A percentile compares a stretch with the other conserved stretches of the same genome.
Conservation (phyloP, 768 basidiomycete species). For the Phylloporus sp. region DNA sequence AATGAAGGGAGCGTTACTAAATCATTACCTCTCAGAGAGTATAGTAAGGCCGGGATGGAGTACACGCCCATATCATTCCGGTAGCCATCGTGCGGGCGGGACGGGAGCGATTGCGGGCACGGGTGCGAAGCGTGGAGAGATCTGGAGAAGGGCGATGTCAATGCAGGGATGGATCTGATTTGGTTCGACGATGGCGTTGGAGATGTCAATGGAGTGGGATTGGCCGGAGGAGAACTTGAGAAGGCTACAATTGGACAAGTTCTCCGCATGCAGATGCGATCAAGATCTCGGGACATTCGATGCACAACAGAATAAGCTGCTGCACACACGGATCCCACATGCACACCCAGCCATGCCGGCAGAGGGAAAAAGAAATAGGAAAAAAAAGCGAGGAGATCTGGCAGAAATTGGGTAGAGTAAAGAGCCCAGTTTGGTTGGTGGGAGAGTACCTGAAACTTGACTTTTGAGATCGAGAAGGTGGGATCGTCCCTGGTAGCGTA, state of each 20-base stretch:
- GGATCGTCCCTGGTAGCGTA: slow-evolving; percentile 37
- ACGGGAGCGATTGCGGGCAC: slow-evolving; percentile 29
- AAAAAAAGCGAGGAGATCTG: slow-evolving; percentile 18
- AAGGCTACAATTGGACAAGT: slow-evolving; percentile 21
- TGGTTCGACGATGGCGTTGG: slow-evolving; percentile 32
- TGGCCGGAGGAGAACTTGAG: slow-evolving; percentile 27
- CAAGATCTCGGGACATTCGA: slow-evolving; percentile 23
- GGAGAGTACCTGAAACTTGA: slow-evolving; percentile 35
- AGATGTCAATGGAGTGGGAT: slow-evolving; percentile 30
- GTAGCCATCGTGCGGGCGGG: slow-evolving; percentile 29
- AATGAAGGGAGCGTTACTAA: slow-evolving; percentile 36
- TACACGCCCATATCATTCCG: slow-evolving; percentile 33
- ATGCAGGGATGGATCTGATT: slow-evolving; percentile 18
- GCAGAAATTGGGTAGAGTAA: slow-evolving; percentile 25
- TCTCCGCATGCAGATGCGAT: slow-evolving; percentile 24
- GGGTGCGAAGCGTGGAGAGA: slow-evolving; percentile 21
- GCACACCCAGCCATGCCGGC: slow-evolving; percentile 22
- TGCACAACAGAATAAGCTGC: slow-evolving; percentile 8
- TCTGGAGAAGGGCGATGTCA: slow-evolving; percentile 24
- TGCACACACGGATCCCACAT: slow-evolving; percentile 12
- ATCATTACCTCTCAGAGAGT: slow-evolving; percentile 34
- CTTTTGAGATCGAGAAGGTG: slow-evolving; percentile 33
- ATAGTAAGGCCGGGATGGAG: slow-evolving; percentile 33
- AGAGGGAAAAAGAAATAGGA: slow-evolving; percentile 13
- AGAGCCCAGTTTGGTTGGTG: slow-evolving; percentile 21